These are phyloP conservation scores for Agrocybe pediades DNA, from an alignment of 768 basidiomycete genomes.

Conservation along the genomic window DNA sequence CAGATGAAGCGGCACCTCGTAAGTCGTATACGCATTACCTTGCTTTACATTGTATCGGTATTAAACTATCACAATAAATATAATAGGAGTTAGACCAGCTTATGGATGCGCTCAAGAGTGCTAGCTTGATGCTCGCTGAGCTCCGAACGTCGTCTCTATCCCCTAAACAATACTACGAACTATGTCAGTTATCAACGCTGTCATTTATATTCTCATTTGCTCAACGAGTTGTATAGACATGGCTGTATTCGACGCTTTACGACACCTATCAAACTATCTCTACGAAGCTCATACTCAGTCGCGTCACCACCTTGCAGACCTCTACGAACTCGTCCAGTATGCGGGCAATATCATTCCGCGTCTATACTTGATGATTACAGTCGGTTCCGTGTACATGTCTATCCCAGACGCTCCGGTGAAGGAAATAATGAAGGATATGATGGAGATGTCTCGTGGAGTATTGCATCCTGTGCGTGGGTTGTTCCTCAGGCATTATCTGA, in stretches of 20 bases:
- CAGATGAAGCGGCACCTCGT: constrained; percentile 96
- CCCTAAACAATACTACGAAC: constrained; percentile 98
- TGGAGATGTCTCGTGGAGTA: constrained; percentile 99
- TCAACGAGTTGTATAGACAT: constrained; percentile 64
- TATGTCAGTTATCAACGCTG: constrained; percentile 60
- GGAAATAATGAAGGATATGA: constrained; percentile 99
- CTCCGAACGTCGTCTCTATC: constrained; percentile 90
- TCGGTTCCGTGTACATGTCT: constrained; percentile 99
- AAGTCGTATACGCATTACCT: constrained; percentile 29
- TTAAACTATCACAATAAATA: constrained; percentile 11
- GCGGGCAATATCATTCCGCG: constrained; percentile 95
- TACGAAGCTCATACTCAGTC: constrained; percentile 93
- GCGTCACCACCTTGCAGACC: constrained; percentile 94
- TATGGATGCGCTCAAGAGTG: constrained; percentile 98
- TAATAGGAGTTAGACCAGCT: constrained; percentile 89
- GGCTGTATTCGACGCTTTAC: constrained; percentile 96
- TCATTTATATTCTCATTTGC: neutral
- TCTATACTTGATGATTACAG: constrained; percentile 98
- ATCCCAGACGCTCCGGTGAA: constrained; percentile 95
- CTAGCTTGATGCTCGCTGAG: constrained; percentile 96
- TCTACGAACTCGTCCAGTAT: constrained; percentile 99
- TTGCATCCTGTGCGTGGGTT: constrained; percentile 96
- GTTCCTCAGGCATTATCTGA: constrained; percentile 94
- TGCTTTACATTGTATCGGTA: constrained; percentile 2
- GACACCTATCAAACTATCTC: constrained; percentile 94